phyloP scores from a whole-genome alignment of 371 early-diverging fungal species.

The Chytridium lagenaria region DNA sequence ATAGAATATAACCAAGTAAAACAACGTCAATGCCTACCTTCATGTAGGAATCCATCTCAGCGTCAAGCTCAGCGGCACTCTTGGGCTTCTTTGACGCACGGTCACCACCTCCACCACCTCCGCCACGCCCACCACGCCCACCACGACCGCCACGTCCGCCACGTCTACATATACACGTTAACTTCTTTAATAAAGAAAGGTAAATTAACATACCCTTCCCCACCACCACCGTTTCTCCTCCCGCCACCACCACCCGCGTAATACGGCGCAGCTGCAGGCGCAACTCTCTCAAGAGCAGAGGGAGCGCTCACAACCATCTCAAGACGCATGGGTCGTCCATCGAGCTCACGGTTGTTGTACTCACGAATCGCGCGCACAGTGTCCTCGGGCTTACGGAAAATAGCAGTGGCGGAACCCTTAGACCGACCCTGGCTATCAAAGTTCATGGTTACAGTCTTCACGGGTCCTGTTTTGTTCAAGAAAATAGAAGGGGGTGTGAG shows the following conservation, averaged over 20 bases:
- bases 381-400: slow-evolving; percentile 65
- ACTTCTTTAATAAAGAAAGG: slow-evolving; percentile 15
- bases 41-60: slow-evolving; percentile 80
- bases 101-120: slow-evolving; percentile 34
- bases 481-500: no score
- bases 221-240: slow-evolving; percentile 29
- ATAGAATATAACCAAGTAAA: background rate
- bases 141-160: slow-evolving; percentile 41
- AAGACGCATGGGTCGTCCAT: slow-evolving; percentile 76
- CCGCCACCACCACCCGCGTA: slow-evolving; percentile 18
- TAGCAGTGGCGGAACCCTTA: slow-evolving; percentile 72
- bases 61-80: slow-evolving; percentile 68
- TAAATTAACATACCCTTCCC: slow-evolving; percentile 18
- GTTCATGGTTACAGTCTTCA: slow-evolving; percentile 70
- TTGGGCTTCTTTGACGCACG: slow-evolving; percentile 37
- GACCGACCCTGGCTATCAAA: slow-evolving; percentile 73
- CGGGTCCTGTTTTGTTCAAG: slow-evolving; percentile 65
- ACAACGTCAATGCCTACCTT: slow-evolving; percentile 19
- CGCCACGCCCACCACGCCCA: slow-evolving; percentile 32
- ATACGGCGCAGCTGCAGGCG: slow-evolving; percentile 28
- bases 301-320: slow-evolving; percentile 68
- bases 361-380: slow-evolving; percentile 65
- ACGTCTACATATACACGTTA: slow-evolving; percentile 5
- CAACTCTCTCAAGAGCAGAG: slow-evolving; percentile 34
- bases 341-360: slow-evolving; percentile 73